Base-by-base conservation (phyloP, 2,329 filamentous ascomycete genomes). In the Aschersonia sp. region DNA sequence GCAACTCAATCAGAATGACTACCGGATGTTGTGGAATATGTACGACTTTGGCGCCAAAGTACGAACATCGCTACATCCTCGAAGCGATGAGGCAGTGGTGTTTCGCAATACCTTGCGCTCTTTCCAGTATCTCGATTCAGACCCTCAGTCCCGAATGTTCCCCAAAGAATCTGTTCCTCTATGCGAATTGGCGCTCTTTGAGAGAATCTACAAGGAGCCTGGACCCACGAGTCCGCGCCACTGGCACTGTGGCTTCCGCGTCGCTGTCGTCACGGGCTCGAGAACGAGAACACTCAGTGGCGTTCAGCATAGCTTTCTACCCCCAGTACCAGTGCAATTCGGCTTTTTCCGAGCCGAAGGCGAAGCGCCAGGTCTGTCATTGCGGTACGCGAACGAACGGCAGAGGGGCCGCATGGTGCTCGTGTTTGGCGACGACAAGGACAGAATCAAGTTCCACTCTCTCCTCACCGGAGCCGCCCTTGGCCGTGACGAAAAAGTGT, bases 41-140 rank as follows among this genome's bases (percentile, higher is more conserved):
- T 87, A 88, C 53, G 87, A 94, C 50, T 90, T 94, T 60, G 86
- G 84, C 30, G 76, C 75, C 53, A 87, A 84, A 56, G 78, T 90
- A 2, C 83, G 88, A 57, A 72, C 74, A 30, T 84, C 79, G 46
- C 70, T 94, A 41, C 78, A 79, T 37, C 78, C 81, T 6, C 75
- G 79, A 41, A 70, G 72, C 32, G 83, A 86, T 46, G 89, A 95
- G 64, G 70, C 70, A 2, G 64, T 83, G 48, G 71, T 84, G 2
- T 87, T 86, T 59, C 78, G 82, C 55, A 74, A 77, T 6, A 80
- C 76, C 1, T 67, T 95, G 7, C 77, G 78, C 43, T 76, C 81
- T 30, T 87, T 94, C 53, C 85, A 90, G 56, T 92, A 90, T 59
- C 82, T 87, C 57, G 87, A 94, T 57, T 73, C 81, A 1, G 76